phyloP scores from a whole-genome alignment of 1,139 yeast genomes.

The Pichia sp. region DNA sequence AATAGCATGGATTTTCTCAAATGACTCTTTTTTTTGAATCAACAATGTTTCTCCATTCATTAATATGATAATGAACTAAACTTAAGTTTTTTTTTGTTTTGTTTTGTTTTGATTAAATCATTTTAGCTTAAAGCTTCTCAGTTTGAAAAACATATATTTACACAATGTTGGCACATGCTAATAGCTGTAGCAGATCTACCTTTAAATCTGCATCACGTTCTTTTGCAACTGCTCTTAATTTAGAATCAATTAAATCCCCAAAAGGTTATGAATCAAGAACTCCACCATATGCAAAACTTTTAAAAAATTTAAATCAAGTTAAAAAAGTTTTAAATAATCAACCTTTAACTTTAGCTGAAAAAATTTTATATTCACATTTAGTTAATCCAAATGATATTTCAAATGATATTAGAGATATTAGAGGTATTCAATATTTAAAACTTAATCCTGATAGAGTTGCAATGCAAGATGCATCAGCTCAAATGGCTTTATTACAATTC shows the following conservation, averaged over 20 bases:
- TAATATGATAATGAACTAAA: too few relatives aligned
- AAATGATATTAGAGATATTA: conserved; percentile 45
- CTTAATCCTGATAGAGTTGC: conserved; percentile 97
- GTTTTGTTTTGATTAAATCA: neutral
- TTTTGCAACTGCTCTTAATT: conserved; percentile 21
- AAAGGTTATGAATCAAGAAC: conserved; percentile 58
- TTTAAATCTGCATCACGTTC: conserved; percentile 16
- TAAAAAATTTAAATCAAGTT: conserved; percentile 57
- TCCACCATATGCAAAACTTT: conserved; percentile 80
- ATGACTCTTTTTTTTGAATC: too few relatives aligned
- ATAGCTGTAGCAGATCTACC: conserved; percentile 3
- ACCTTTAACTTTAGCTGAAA: conserved; percentile 89
- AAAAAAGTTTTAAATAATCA: conserved; percentile 56
- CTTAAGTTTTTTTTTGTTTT: neutral
- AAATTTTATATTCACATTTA: conserved; percentile 86
- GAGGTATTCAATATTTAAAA: conserved; percentile 84
- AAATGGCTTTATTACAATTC: conserved; percentile 92
- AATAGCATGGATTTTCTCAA: too few relatives aligned
- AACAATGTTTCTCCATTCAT: too few relatives aligned
- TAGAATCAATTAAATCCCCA: conserved; percentile 39
- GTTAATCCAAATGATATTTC: conserved; percentile 77
- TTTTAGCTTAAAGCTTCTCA: neutral
- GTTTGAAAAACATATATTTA: too few relatives aligned
- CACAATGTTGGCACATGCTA: conserved; percentile 13
- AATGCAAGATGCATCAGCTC: conserved; percentile 99